A percentile compares a stretch with the other conserved stretches of the same genome.
These are phyloP conservation scores for Prunus davidiana DNA, from an alignment of 306 rosid species.

Conservation along the genomic window DNA sequence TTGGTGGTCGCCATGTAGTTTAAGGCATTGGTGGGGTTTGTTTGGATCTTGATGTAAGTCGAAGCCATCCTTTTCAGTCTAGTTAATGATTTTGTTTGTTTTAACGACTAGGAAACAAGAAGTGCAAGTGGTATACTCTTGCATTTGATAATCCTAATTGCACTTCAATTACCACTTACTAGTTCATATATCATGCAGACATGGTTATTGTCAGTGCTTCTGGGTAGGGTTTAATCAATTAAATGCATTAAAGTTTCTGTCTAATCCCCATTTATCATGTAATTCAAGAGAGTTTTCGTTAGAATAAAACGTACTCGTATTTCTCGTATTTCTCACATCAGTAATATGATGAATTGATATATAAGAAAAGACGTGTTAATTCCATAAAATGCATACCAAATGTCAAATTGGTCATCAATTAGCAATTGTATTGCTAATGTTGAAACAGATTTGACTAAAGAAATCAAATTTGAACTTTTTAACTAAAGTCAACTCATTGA, in stretches of 20 bases:
- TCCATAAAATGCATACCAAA: too few relatives aligned
- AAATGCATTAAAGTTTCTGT: not conserved
- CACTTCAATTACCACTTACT: not conserved
- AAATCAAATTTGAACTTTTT: not conserved
- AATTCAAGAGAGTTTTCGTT: not conserved
- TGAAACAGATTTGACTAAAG: too few relatives aligned
- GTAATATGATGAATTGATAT: too few relatives aligned
- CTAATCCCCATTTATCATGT: not conserved
- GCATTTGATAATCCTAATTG: not conserved
- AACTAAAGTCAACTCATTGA: not conserved
- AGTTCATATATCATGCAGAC: not conserved
- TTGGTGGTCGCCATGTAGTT: conserved; percentile 17
- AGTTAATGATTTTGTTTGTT: conserved; percentile 38
- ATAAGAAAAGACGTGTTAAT: too few relatives aligned
- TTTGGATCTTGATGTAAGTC: conserved; percentile 32
- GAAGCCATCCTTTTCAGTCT: conserved; percentile 38
- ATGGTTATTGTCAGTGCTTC: conserved; percentile 4
- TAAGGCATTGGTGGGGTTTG: conserved; percentile 42
- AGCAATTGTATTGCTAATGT: too few relatives aligned
- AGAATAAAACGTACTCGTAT: too few relatives aligned
- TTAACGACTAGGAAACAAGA: conserved; percentile 11
- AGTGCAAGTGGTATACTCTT: not conserved
- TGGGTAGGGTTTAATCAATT: not conserved
- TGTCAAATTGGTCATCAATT: too few relatives aligned
- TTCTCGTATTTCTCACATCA: too few relatives aligned